phyloP scores from a whole-genome alignment of 306 rosid genomes.

The Morella rubra region DNA sequence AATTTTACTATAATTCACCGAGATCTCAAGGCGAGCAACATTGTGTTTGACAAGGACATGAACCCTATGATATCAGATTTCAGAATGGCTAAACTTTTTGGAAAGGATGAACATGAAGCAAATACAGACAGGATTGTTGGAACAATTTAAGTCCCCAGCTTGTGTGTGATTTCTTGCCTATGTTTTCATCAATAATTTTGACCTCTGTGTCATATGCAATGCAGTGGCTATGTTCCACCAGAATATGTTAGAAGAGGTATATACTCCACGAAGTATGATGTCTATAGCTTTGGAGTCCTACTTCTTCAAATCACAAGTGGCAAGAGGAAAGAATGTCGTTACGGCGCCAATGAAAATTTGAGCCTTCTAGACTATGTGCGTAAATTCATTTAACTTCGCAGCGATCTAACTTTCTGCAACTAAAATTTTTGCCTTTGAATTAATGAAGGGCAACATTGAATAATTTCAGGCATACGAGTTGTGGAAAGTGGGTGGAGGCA shows the following conservation, averaged over 20 bases:
- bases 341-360: slow-evolving; percentile 24
- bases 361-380: slow-evolving; percentile 40
- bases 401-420: not conserved
- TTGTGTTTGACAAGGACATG: slow-evolving; percentile 50
- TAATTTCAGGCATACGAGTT: slow-evolving; percentile 39
- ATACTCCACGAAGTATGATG: slow-evolving; percentile 26
- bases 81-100: slow-evolving; percentile 67
- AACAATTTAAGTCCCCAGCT: slow-evolving; percentile 45
- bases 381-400: not conserved
- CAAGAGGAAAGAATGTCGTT: not conserved
- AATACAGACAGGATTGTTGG: no score
- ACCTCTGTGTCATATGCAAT: not conserved
- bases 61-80: slow-evolving; percentile 66
- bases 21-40: slow-evolving; percentile 65
- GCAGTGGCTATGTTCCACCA: not conserved
- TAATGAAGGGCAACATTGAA: not conserved
- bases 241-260: slow-evolving; percentile 31
- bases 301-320: slow-evolving; percentile 47
- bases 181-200: not conserved
- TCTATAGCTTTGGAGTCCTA: slow-evolving; percentile 9
- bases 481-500: slow-evolving; percentile 34
- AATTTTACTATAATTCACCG: slow-evolving; percentile 65
- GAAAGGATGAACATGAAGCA: slow-evolving; percentile 58
- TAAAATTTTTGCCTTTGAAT: not conserved
- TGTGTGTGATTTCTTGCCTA: not conserved